Evolutionary conservation across 345 rosid genomes (phyloP), one percentile per base, ranked within the genome.

Genomic region (Pistacia integerrima): DNA sequence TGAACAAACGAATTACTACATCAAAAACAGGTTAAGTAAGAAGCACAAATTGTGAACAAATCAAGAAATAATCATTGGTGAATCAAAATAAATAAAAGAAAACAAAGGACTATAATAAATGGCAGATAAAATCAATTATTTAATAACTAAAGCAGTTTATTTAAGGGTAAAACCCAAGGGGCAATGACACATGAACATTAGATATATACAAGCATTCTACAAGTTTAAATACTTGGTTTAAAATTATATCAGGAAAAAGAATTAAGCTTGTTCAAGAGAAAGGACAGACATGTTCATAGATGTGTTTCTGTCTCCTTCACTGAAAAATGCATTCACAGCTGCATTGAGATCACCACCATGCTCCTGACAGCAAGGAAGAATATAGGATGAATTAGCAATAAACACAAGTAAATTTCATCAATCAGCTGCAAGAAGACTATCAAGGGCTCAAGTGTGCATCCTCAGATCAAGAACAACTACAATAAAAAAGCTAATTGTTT

Each of bases 301-400:
- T 93, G 9, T 82, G 84, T 76, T 90, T 78, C 90, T 77, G 81
- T 94, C 98, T 85, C 98, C 97, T 76, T 90, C 97, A 13, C 76
- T 81, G 86, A 94, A 97, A 87, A 90, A 90, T 36, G 97, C 90
- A 89, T 97, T 91, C 74, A 97, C 90, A 68, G 99, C 97, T 76
- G 91, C 92, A 88, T 97, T 94, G 73, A 94, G 94, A 88, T 94
- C 96, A 74, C 97, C 97, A 20, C 81, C 84, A 77, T 97, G 93
- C 78, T 92, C 98, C 99, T 97, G 84, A 76, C 55, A 55, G 64
- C 74, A 82, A 73, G 41, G 46, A 76, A 78, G 60, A 70, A 36
- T 35, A 71, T 74, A n/a, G 70, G 71, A 64, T 64, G 44, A 75
- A 72, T 80, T 44, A 75, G 77, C 57, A 36, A n/a, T 20, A 46